Evolutionary conservation across 1,139 yeast genomes (phyloP), one percentile per base, ranked within the genome.

Genomic region (Kodamaea suecica): DNA sequence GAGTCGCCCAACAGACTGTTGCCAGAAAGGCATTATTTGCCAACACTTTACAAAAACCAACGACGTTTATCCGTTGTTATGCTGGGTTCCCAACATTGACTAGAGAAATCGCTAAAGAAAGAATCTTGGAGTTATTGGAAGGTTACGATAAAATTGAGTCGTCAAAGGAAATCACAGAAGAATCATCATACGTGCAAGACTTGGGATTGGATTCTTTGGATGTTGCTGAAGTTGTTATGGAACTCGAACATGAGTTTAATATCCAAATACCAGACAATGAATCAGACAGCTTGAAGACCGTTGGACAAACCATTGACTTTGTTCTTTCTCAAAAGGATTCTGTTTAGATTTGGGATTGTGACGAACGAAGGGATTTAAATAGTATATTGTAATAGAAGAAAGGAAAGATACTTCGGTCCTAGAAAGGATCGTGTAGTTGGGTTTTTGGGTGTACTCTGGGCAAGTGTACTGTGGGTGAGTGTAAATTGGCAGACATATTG

Each of bases 221-320:
- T 54, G 82, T 84, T 24, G 95, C 85, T 31, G 96, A 87, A 59
- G 90, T 86, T 28, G 76, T 87, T 28, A 86, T 87, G 87, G 95
- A 86, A 51, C 77, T 87, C 43, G 96, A 87, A 63, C 83, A 79
- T 49, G 95, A 86, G 54, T 80, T 80, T 59, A 77, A 80, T 49
- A 75, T 77, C 53, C 84, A 80, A 57, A 85, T 87, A 57, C 94
- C 95, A 31, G 95, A 87, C 61, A 77, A 80, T 48, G 90, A 84
- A 58, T 92, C 95, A 29, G 95, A 86, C 56, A 74, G 76, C 46
- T 78, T 87, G 58, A 84, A 80, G 66, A 83, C 94, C 19, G 86
- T 87, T 44, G 82, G 84, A 34, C 90, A 86, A 59, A 86, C 95
- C 30, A 73, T 85, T 46, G 86, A 84, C 49, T 82, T 79, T 63